phyloP scores from a whole-genome alignment of 352 stramenopile species.

The Pythium dissotocum region DNA sequence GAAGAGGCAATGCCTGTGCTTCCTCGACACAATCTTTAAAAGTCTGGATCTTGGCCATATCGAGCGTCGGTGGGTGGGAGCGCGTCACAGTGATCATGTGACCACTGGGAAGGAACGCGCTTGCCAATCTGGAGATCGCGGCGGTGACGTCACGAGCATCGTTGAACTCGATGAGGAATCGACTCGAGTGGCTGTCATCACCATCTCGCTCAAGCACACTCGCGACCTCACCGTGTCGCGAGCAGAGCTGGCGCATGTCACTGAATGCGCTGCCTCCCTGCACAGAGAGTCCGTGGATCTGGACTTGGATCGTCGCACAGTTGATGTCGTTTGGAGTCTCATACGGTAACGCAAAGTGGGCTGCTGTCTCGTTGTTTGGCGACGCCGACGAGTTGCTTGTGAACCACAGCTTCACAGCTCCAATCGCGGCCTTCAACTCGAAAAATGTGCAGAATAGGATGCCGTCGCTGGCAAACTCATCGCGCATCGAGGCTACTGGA shows the following conservation, averaged over 20 bases:
- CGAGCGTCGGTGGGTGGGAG: conserved; percentile 51
- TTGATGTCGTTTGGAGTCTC: conserved; percentile 66
- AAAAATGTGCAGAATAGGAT: conserved; percentile 80
- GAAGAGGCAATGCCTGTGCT: background rate
- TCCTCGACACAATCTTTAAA: conserved; percentile 55
- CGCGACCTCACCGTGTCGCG: conserved; percentile 68
- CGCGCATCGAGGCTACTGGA: conserved; percentile 43
- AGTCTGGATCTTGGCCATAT: conserved; percentile 61
- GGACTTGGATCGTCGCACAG: conserved; percentile 58
- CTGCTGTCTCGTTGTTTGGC: conserved; percentile 26
- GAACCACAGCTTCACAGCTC: conserved; percentile 53
- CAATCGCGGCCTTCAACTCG: conserved; percentile 67
- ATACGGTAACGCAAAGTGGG: conserved; percentile 71
- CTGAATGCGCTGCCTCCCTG: conserved; percentile 14
- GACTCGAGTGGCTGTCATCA: conserved; percentile 37
- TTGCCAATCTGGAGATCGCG: conserved; percentile 44
- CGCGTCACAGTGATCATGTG: conserved; percentile 44
- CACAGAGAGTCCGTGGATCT: conserved; percentile 32
- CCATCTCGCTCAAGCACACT: conserved; percentile 53
- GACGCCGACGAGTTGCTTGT: conserved; percentile 16
- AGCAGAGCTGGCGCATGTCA: conserved; percentile 68
- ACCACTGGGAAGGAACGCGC: conserved; percentile 35
- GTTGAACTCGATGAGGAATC: conserved; percentile 78
- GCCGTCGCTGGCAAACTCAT: conserved; percentile 50
- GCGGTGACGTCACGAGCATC: conserved; percentile 52